Conservation (phyloP, 1,284 basidiomycete genomes). For the Blastosporella zonata region DNA sequence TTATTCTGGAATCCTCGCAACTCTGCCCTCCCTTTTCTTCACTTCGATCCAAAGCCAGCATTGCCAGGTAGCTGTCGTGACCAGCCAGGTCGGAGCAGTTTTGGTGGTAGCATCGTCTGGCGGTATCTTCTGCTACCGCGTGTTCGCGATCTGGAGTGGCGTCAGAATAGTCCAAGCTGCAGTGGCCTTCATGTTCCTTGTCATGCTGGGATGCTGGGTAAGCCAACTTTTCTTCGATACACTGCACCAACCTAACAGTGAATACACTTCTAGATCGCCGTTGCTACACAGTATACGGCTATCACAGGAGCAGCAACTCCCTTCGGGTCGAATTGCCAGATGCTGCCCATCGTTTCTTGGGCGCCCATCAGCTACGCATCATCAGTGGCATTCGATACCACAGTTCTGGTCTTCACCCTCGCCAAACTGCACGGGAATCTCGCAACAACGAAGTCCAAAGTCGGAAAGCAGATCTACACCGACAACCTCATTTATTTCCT, state of each 20-base stretch:
- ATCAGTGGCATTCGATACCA: constrained; percentile 27
- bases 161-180: constrained; percentile 18
- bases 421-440: constrained; percentile 24
- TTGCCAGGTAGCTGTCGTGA: constrained; percentile 25
- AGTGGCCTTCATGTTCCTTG: constrained; percentile 19
- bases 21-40: constrained; percentile 23
- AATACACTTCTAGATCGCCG: constrained; percentile 20
- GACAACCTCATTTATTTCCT: constrained; percentile 27
- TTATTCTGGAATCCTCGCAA: constrained; percentile 26
- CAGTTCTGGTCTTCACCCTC: constrained; percentile 26
- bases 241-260: not conserved
- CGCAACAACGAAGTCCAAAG: constrained; percentile 21
- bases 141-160: constrained; percentile 26
- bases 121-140: constrained; percentile 26
- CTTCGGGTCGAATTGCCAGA: constrained; percentile 28
- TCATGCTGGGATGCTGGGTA: constrained; percentile 28
- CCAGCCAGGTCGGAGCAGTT: constrained; percentile 24
- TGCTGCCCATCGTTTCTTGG: constrained; percentile 25
- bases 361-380: constrained; percentile 26
- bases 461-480: constrained; percentile 23
- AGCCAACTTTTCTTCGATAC: not conserved
- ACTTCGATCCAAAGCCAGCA: constrained; percentile 22
- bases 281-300: constrained; percentile 23
- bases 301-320: constrained; percentile 18
- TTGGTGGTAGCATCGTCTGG: constrained; percentile 24